A percentile compares a stretch with the other conserved stretches of the same genome.
These are phyloP conservation scores for Tilletiaria anomala DNA, from an alignment of 1,284 basidiomycete species.

Conservation along the genomic window DNA sequence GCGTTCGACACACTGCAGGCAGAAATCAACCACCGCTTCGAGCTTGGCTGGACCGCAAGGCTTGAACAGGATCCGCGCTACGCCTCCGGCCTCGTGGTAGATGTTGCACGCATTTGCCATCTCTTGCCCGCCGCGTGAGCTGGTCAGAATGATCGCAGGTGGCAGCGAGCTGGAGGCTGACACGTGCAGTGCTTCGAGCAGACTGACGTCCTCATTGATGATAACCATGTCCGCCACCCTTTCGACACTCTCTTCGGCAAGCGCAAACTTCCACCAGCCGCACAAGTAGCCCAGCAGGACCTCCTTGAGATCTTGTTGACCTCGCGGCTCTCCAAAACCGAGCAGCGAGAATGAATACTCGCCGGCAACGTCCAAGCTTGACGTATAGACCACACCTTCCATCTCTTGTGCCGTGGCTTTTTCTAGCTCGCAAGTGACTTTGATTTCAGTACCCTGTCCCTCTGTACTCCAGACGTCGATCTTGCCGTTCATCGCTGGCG, in stretches of 20 bases:
- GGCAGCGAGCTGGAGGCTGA: slow-evolving; percentile 40
- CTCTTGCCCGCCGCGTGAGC: slow-evolving; percentile 53
- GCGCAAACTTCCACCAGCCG: slow-evolving; percentile 63
- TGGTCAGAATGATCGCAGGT: slow-evolving; percentile 61
- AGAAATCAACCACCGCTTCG: slow-evolving; percentile 55
- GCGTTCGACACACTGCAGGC: slow-evolving; percentile 49
- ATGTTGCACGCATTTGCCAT: slow-evolving; percentile 51
- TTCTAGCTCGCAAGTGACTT: slow-evolving; percentile 68
- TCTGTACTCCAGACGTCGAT: slow-evolving; percentile 72
- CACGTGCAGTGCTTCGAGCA: slow-evolving; percentile 40
- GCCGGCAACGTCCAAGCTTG: too few species aligned
- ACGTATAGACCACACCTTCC: slow-evolving; percentile 28
- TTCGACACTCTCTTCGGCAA: slow-evolving; percentile 7
- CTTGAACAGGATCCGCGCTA: slow-evolving; percentile 73
- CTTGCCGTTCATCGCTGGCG: slow-evolving; percentile 71
- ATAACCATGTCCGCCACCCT: slow-evolving; percentile 62
- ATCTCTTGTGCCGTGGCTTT: slow-evolving; percentile 29
- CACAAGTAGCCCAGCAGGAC: slow-evolving; percentile 56
- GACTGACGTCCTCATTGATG: slow-evolving; percentile 61
- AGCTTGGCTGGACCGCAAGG: slow-evolving; percentile 70
- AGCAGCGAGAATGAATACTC: slow-evolving; percentile 55
- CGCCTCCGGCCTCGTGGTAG: slow-evolving; percentile 67
- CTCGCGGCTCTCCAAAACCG: slow-evolving; percentile 54
- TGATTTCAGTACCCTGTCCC: slow-evolving; percentile 81
- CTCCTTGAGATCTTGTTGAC: slow-evolving; percentile 53